A percentile compares a stretch with the other conserved stretches of the same genome.
Evolutionary conservation across 495 filamentous ascomycete species (phyloP).

Genomic region (Astrothelium subdiscretum): DNA sequence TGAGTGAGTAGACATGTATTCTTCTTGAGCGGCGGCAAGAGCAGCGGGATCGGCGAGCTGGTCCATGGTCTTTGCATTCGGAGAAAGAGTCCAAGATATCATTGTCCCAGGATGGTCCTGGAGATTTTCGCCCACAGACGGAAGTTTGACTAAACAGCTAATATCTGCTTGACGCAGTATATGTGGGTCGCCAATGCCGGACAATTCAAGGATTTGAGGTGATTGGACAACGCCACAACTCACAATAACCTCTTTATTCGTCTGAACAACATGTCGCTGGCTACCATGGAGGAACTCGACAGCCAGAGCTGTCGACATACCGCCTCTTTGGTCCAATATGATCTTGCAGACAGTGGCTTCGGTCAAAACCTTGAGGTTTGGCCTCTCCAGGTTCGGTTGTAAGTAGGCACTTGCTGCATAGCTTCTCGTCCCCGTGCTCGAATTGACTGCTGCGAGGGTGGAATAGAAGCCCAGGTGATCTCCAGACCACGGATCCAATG

Average conservation of each 20-base stretch:
- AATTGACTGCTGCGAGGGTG: constrained; percentile 12
- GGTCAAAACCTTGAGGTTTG: constrained; percentile 15
- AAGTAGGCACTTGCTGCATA: constrained; percentile 19
- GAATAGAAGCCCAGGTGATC: constrained; percentile 14
- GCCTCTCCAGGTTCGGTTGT: constrained; percentile 10
- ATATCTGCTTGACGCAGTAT: constrained; percentile 35
- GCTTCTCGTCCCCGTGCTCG: constrained; percentile 5
- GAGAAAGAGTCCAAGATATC: not conserved
- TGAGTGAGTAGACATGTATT: constrained; percentile 1
- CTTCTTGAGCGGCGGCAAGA: constrained; percentile 2
- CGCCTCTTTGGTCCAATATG: constrained; percentile 3
- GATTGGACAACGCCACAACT: constrained; percentile 40
- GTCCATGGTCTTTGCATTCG: not conserved
- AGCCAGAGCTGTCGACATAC: constrained; percentile 8
- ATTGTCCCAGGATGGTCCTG: constrained; percentile 14
- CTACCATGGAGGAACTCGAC: constrained; percentile 20
- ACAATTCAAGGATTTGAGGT: constrained; percentile 46
- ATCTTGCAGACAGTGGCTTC: constrained; percentile 16
- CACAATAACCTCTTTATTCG: constrained; percentile 40
- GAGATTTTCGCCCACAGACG: constrained; percentile 17
- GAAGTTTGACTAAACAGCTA: constrained; percentile 1
- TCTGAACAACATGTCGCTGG: constrained; percentile 9
- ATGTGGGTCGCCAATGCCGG: constrained; percentile 38
- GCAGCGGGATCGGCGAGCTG: constrained; percentile 1
- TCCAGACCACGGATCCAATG: not conserved